These are phyloP conservation scores for Lentinus polychrous DNA, from an alignment of 1,284 basidiomycete genomes.

Conservation along the genomic window DNA sequence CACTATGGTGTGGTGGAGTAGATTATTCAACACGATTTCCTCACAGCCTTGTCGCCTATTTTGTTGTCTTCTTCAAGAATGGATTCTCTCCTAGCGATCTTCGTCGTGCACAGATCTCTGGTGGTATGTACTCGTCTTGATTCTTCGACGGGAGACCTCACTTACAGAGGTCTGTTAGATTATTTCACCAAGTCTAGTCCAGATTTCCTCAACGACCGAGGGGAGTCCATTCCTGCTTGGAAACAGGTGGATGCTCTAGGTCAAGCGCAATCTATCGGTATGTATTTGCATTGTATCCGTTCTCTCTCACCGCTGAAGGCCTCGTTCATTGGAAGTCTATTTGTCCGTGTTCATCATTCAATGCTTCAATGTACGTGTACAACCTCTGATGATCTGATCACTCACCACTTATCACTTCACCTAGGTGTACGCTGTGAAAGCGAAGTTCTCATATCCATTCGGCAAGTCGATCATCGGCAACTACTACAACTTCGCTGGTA, in stretches of 20 bases:
- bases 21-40: not conserved
- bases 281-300: conserved; percentile 8
- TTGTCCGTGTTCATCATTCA: conserved; percentile 62
- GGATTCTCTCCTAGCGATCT: conserved; percentile 58
- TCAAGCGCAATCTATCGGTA: conserved; percentile 56
- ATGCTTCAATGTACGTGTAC: conserved; percentile 53
- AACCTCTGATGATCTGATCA: not conserved
- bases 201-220: conserved; percentile 48
- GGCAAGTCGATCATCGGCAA: conserved; percentile 50
- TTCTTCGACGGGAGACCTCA: not conserved
- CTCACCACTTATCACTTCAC: not conserved
- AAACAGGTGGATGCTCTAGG: conserved; percentile 52
- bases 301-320: conserved; percentile 1
- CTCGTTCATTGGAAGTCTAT: conserved; percentile 36
- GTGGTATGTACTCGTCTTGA: conserved; percentile 22
- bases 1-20: not conserved
- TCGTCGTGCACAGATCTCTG: conserved; percentile 38
- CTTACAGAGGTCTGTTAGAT: conserved; percentile 14
- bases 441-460: conserved; percentile 56
- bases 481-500: conserved; percentile 61
- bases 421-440: conserved; percentile 64
- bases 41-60: conserved; percentile 50
- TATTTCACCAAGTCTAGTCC: conserved; percentile 47
- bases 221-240: conserved; percentile 36
- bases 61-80: conserved; percentile 57